Evolutionary conservation across 768 basidiomycete genomes (phyloP), one percentile per base, ranked within the genome.

Genomic region (Porpolomopsis calyptriformis): DNA sequence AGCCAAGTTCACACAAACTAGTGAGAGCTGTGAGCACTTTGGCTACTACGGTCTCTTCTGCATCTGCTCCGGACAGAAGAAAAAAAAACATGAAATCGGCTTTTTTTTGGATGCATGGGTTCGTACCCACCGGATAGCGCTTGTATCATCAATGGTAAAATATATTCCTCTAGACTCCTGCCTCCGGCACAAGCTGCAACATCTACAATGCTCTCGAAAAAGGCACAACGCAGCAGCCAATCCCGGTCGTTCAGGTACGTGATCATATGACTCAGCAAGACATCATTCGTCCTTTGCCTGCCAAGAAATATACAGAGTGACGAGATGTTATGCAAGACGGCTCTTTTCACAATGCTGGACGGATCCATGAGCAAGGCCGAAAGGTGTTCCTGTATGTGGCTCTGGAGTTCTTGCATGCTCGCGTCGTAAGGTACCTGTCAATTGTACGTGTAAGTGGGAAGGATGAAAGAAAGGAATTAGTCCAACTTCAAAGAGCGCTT

Each of bases 181-280:
- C 86, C 84, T 1, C 93, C 93, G 2, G 93, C 89, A 64, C 89
- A 94, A 0, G 86, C 87, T 4, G 93, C 93, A 1, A 99, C 91
- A 50, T 90, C 92, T 16, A 97, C 89, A 23, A 96, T 90, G 49
- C 86, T 86, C 59, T 94, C 92, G 56, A 97, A 96, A 63, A 98
- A 99, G 0, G 88, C 87, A 55, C 81, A 78, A 2, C 96, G 76
- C 43, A 98, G 64, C 12, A 85, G 64, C 94, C 96, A 98, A 60
- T 97, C 93, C 14, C 88, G 72, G 56, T 94, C 89, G 55, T 94
- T 91, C 63, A 85, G 67, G 55, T 85, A 85, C 0, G 85, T 87
- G 53, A 85, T 83, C 76, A 88, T 82, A 59, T 86, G 84, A 46
- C 91, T 93, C 35, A 99, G 66, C 5, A 99, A 65, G 6, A 97